Evolutionary conservation across 2,329 filamentous ascomycete species (phyloP).

Genomic region (Diplocarpon rosae): DNA sequence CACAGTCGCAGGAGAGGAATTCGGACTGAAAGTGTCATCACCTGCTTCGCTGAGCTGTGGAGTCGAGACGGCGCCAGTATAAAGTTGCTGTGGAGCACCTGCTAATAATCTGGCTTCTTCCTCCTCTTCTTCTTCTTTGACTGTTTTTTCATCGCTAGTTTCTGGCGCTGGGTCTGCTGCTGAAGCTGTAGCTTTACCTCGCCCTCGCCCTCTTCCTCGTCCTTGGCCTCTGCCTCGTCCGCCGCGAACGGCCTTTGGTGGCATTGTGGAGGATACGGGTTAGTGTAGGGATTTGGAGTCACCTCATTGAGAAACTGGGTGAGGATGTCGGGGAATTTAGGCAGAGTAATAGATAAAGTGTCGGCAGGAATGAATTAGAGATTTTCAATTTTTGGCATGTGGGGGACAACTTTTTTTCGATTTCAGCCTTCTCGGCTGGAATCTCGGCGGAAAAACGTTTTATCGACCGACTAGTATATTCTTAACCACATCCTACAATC

Average conservation of each 20-base stretch:
- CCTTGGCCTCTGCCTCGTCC: slow-evolving; percentile 15
- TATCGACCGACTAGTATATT: not conserved
- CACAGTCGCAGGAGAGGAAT: slow-evolving; percentile 21
- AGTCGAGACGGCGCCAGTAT: slow-evolving; percentile 2
- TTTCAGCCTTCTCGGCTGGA: not conserved
- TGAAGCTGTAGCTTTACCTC: slow-evolving; percentile 14
- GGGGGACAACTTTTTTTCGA: slow-evolving; percentile 9
- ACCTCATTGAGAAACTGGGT: not conserved
- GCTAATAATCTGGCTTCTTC: slow-evolving; percentile 3
- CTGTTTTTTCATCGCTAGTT: not conserved
- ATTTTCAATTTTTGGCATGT: not conserved
- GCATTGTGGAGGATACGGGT: slow-evolving; percentile 13
- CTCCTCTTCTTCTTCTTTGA: not conserved
- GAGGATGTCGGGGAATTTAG: not conserved
- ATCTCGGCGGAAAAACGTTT: not conserved
- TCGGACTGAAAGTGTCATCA: slow-evolving; percentile 18
- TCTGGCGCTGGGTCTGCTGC: slow-evolving; percentile 4
- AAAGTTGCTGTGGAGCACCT: not conserved
- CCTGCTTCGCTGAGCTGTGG: slow-evolving; percentile 7
- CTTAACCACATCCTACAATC: too few species aligned
- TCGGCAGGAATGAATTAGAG: too few species aligned
- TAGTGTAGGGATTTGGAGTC: too few species aligned
- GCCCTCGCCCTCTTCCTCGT: slow-evolving; percentile 19
- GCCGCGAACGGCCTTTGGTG: slow-evolving; percentile 19
- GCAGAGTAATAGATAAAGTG: too few species aligned